These are phyloP conservation scores for Letharia columbiana DNA, from an alignment of 495 filamentous ascomycete genomes.

Conservation along the genomic window DNA sequence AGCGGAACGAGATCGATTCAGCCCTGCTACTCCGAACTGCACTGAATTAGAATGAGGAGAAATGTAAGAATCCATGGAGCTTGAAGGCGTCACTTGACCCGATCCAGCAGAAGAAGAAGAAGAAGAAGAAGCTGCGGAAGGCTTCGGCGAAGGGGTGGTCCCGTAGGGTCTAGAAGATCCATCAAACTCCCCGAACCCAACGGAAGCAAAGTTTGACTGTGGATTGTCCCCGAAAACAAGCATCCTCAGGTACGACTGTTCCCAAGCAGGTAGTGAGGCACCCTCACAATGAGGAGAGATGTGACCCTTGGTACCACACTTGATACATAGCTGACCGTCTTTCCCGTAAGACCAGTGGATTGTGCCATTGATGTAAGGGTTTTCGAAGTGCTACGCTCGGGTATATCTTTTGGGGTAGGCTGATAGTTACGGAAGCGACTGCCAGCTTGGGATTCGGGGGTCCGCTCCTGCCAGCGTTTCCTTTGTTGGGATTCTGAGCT, in stretches of 20 bases:
- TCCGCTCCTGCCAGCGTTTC: too few relatives aligned
- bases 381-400: neutral
- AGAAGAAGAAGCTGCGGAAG: too few relatives aligned
- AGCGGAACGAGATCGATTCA: neutral
- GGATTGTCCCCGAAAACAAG: neutral
- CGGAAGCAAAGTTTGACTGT: neutral
- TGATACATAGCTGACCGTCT: neutral
- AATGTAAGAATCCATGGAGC: neutral
- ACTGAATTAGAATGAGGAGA: too few relatives aligned
- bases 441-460: too few relatives aligned
- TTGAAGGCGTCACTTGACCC: too few relatives aligned
- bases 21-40: neutral
- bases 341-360: neutral
- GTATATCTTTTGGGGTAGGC: neutral
- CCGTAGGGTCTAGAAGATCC: neutral
- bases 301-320: neutral
- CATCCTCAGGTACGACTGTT: neutral
- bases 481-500: too few relatives aligned
- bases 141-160: neutral
- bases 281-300: neutral
- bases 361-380: neutral
- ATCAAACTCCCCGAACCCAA: neutral
- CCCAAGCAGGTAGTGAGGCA: neutral
- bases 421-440: too few relatives aligned
- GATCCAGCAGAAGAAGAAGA: too few relatives aligned